A percentile compares a stretch with the other conserved stretches of the same genome.
These are phyloP conservation scores for Fusarium sp. DNA, from an alignment of 2,329 filamentous ascomycete genomes.

Conservation along the genomic window DNA sequence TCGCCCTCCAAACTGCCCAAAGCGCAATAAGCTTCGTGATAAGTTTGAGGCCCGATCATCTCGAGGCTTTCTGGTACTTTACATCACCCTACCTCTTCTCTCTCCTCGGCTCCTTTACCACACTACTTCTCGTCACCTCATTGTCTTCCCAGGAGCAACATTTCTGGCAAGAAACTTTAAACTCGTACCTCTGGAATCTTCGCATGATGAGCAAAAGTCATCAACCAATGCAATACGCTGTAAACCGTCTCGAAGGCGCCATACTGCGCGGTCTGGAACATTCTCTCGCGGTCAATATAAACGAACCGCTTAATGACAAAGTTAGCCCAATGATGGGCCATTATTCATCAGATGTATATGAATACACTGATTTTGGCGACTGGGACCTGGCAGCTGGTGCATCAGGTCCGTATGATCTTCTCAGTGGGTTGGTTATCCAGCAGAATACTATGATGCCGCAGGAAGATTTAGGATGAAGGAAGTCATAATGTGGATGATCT, in stretches of 20 bases:
- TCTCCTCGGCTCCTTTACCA: constrained; percentile 54
- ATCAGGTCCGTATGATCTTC: constrained; percentile 47
- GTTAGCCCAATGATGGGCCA: constrained; percentile 46
- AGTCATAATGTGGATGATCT: neutral
- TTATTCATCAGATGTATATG: constrained; percentile 45
- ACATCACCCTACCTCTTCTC: constrained; percentile 54
- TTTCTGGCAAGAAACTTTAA: constrained; percentile 51
- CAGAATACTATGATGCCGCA: constrained; percentile 40
- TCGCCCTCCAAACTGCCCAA: constrained; percentile 48
- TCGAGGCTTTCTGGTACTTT: constrained; percentile 56
- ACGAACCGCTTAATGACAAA: constrained; percentile 48
- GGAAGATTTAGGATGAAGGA: constrained; percentile 39
- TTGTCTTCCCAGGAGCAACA: constrained; percentile 47
- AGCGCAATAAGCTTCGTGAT: constrained; percentile 51
- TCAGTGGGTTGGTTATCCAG: constrained; percentile 44
- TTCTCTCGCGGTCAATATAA: constrained; percentile 50
- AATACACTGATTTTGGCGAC: constrained; percentile 50
- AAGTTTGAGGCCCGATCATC: constrained; percentile 50
- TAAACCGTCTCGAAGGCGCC: constrained; percentile 52
- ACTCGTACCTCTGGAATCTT: constrained; percentile 51
- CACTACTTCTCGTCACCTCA: constrained; percentile 51
- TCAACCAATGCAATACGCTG: constrained; percentile 52
- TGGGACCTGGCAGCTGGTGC: constrained; percentile 48
- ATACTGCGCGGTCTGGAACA: constrained; percentile 53
- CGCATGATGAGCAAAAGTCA: constrained; percentile 52